phyloP scores from a whole-genome alignment of 257 asterid species.

The Marsdenia floribunda region DNA sequence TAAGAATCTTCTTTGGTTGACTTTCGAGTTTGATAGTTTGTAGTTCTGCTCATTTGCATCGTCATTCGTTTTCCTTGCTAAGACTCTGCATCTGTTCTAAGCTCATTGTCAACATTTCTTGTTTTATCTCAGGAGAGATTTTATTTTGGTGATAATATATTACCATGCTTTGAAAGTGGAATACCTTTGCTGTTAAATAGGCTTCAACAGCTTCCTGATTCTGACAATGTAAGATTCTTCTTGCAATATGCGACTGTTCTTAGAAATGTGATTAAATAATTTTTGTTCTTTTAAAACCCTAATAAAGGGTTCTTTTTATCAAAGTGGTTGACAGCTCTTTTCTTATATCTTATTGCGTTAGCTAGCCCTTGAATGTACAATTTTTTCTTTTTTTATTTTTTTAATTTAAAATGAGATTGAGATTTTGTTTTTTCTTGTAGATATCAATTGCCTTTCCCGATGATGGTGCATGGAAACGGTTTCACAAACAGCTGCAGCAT shows the following conservation, averaged over 20 bases:
- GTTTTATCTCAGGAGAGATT: slow-evolving; percentile 73
- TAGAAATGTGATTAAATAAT: neutral
- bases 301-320: neutral
- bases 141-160: slow-evolving; percentile 85
- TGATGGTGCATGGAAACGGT: slow-evolving; percentile 99
- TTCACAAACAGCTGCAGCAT: slow-evolving; percentile 98
- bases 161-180: slow-evolving; percentile 98
- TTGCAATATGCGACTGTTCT: neutral
- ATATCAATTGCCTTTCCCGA: slow-evolving; percentile 96
- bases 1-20: slow-evolving; percentile 4
- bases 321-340: neutral
- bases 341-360: neutral
- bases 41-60: neutral
- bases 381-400: neutral
- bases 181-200: slow-evolving; percentile 82
- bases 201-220: slow-evolving; percentile 92
- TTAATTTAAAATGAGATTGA: neutral
- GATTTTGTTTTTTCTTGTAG: slow-evolving; percentile 30
- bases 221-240: slow-evolving; percentile 68
- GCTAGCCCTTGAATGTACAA: neutral
- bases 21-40: neutral
- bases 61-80: slow-evolving; percentile 7
- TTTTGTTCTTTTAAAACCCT: neutral
- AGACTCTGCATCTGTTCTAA: neutral
- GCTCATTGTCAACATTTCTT: slow-evolving; percentile 8